phyloP scores from a whole-genome alignment of 352 stramenopile genomes.

The Nothophytophthora sp. region DNA sequence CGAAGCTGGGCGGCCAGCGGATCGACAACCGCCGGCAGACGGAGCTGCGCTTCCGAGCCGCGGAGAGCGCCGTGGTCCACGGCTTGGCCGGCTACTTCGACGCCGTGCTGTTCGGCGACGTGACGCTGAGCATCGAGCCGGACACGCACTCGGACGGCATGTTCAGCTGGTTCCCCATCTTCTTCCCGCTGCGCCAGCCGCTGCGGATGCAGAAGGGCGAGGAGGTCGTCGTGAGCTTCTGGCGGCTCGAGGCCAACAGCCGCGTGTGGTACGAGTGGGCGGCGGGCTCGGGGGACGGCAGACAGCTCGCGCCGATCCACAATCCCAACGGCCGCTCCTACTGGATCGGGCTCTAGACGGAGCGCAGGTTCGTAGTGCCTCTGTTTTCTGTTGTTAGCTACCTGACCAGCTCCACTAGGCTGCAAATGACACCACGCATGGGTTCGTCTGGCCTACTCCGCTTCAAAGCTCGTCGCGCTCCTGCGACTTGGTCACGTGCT shows the following conservation, averaged over 20 bases:
- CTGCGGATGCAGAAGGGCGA: conserved; percentile 83
- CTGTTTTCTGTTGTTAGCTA: conserved; percentile 1
- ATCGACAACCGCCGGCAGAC: conserved; percentile 88
- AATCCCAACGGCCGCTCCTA: conserved; percentile 97
- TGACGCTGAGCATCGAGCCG: conserved; percentile 95
- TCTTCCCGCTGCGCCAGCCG: conserved; percentile 95
- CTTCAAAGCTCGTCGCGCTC: conserved; percentile 24
- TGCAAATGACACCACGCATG: too few relatives aligned
- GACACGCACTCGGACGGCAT: conserved; percentile 95
- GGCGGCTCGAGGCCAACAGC: conserved; percentile 84
- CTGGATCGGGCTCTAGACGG: conserved; percentile 94
- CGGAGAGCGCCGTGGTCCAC: conserved; percentile 83
- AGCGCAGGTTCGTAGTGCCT: conserved; percentile 7
- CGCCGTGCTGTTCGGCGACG: conserved; percentile 92
- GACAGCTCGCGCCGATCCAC: conserved; percentile 88
- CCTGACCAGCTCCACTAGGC: conserved; percentile 1
- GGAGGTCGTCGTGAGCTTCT: conserved; percentile 91
- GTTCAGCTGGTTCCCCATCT: conserved; percentile 99
- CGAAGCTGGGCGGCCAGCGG: conserved; percentile 56
- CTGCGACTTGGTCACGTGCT: conserved; percentile 11
- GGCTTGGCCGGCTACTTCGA: conserved; percentile 98
- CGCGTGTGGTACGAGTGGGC: conserved; percentile 99
- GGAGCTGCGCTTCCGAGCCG: conserved; percentile 55
- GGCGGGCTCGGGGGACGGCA: conserved; percentile 50
- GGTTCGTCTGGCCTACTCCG: not conserved